A percentile compares a stretch with the other conserved stretches of the same genome.
These are phyloP conservation scores for Colletotrichum caudatum DNA, from an alignment of 2,329 filamentous ascomycete species.

Conservation along the genomic window DNA sequence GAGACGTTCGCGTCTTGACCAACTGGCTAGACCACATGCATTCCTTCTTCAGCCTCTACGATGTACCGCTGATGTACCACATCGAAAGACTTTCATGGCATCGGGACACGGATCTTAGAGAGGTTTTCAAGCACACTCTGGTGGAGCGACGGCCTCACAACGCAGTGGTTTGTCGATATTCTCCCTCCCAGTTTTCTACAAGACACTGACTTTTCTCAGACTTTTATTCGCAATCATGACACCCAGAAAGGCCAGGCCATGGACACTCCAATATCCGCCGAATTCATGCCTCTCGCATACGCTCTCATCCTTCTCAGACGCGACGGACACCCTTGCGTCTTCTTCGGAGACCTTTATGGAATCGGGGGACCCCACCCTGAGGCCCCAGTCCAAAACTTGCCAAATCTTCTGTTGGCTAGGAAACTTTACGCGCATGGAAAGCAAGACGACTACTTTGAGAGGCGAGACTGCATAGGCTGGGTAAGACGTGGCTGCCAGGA, in stretches of 20 bases:
- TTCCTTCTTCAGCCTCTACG: constrained; percentile 37
- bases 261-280: constrained; percentile 27
- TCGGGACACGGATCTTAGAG: constrained; percentile 21
- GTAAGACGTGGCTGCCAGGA: constrained; percentile 29
- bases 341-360: constrained; percentile 37
- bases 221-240: constrained; percentile 39
- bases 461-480: constrained; percentile 31
- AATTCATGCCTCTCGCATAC: constrained; percentile 33
- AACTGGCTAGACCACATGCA: constrained; percentile 35
- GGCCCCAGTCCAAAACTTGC: constrained; percentile 12
- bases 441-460: constrained; percentile 34
- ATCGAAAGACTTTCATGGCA: constrained; percentile 37
- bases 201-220: background rate
- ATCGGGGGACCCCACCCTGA: constrained; percentile 22
- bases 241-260: constrained; percentile 39
- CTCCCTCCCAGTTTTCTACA: no score
- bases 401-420: constrained; percentile 23
- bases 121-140: constrained; percentile 30
- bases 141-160: constrained; percentile 34
- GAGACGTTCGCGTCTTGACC: constrained; percentile 34
- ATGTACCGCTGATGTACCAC: constrained; percentile 38
- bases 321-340: constrained; percentile 37
- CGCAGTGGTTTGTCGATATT: constrained; percentile 29
- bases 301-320: constrained; percentile 30
- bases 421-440: constrained; percentile 31